phyloP scores from a whole-genome alignment of 306 rosid genomes.

The Malus sieversii region DNA sequence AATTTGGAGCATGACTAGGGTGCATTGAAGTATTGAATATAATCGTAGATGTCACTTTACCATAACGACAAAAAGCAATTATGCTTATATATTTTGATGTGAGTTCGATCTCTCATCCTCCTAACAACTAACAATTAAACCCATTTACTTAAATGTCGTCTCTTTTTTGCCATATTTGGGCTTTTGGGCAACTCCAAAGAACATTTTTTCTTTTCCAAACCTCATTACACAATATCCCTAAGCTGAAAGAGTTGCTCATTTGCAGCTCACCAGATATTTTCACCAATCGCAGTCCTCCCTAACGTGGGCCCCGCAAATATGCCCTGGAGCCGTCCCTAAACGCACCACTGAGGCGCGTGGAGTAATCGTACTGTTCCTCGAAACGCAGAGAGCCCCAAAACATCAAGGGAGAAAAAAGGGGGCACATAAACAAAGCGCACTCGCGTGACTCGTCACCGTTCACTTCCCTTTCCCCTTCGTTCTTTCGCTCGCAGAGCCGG shows the following conservation, averaged over 20 bases:
- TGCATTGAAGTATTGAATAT: no score
- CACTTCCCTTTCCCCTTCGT: neutral
- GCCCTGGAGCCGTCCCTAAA: neutral
- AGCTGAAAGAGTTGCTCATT: conserved; percentile 15
- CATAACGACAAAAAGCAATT: rapidly evolving
- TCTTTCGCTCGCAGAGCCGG: conserved; percentile 32
- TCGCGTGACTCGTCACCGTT: conserved; percentile 34
- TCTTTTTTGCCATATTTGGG: neutral
- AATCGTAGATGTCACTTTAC: rapidly evolving
- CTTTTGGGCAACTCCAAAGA: conserved; percentile 13
- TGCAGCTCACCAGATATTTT: conserved; percentile 25
- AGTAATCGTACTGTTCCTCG: neutral
- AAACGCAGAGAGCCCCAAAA: neutral
- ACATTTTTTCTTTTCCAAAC: neutral
- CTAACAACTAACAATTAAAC: no score
- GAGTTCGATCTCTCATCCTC: no score
- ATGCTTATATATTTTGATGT: no score
- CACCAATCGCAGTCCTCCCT: conserved; percentile 12
- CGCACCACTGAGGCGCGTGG: conserved; percentile 38
- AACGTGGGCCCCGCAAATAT: neutral
- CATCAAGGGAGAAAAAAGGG: neutral
- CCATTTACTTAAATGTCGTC: no score
- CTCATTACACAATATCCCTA: neutral
- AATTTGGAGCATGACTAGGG: no score
- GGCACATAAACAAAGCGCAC: conserved; percentile 23